Evolutionary conservation across 805 yeast genomes (phyloP).

Genomic region (Zygotorulaspora danielsina): DNA sequence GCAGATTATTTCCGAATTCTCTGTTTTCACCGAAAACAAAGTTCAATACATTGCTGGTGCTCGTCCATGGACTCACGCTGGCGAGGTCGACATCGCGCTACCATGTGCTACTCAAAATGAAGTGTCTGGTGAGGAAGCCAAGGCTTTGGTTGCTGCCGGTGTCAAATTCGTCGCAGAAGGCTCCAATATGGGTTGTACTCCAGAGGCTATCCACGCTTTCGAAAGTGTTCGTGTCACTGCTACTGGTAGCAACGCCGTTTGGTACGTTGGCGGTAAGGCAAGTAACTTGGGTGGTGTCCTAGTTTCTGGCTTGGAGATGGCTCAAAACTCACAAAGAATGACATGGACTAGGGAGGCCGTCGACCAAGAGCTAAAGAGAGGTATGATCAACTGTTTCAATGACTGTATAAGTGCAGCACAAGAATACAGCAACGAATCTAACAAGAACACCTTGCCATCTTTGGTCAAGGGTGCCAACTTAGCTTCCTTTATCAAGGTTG

Average conservation of each 20-base stretch:
- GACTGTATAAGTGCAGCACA: constrained; percentile 87
- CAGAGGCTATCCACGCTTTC: constrained; percentile 92
- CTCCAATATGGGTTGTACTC: constrained; percentile 98
- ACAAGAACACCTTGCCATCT: constrained; percentile 75
- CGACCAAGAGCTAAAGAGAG: constrained; percentile 81
- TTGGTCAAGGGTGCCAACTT: constrained; percentile 98
- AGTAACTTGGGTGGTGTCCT: constrained; percentile 99
- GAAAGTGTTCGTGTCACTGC: constrained; percentile 67
- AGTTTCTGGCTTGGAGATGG: constrained; percentile 98
- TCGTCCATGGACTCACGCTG: constrained; percentile 94
- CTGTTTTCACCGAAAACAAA: constrained; percentile 52
- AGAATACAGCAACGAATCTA: constrained; percentile 66
- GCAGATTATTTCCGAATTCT: constrained; percentile 55
- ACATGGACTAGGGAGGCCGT: constrained; percentile 91
- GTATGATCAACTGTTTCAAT: constrained; percentile 90
- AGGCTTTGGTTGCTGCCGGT: constrained; percentile 88
- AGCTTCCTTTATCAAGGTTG: constrained; percentile 98
- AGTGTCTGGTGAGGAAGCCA: constrained; percentile 94
- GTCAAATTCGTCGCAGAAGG: constrained; percentile 95
- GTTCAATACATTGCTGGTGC: constrained; percentile 87
- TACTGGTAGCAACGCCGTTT: constrained; percentile 52
- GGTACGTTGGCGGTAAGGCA: constrained; percentile 99
- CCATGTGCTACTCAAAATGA: constrained; percentile 99
- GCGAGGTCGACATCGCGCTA: constrained; percentile 89
- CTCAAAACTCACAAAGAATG: constrained; percentile 95